Conservation (phyloP, 441 rosid genomes). For the Brassica balearica region DNA sequence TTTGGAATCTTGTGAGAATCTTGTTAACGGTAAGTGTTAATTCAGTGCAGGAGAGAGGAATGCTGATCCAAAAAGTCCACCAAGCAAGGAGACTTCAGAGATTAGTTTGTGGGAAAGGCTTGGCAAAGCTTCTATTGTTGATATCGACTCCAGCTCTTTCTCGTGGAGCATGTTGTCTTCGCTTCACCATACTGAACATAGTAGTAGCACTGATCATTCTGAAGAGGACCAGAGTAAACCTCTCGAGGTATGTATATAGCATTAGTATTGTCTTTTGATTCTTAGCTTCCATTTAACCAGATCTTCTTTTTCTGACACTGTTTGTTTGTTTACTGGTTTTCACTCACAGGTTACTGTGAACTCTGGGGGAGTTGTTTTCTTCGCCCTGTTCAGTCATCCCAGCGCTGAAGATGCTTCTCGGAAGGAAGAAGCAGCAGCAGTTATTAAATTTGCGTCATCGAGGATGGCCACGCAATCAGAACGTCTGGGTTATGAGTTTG, state of each 20-base stretch:
- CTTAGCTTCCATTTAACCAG: not conserved
- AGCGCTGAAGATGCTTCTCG: conserved; percentile 52
- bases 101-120: conserved; percentile 93
- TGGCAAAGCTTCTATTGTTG: conserved; percentile 78
- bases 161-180: conserved; percentile 95
- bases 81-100: conserved; percentile 65
- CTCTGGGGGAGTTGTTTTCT: conserved; percentile 99
- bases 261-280: conserved; percentile 10
- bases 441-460: conserved; percentile 98
- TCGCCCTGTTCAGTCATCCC: conserved; percentile 81
- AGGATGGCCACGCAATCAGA: conserved; percentile 99
- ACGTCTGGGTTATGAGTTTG: conserved; percentile 99
- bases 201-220: conserved; percentile 80
- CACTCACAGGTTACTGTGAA: conserved; percentile 85
- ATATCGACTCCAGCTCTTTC: conserved; percentile 69
- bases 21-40: conserved; percentile 24
- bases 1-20: not conserved
- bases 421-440: conserved; percentile 97
- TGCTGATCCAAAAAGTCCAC: conserved; percentile 57
- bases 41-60: conserved; percentile 68
- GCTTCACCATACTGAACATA: conserved; percentile 95
- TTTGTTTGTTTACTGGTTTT: conserved; percentile 39
- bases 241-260: conserved; percentile 67
- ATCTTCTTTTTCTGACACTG: not conserved
- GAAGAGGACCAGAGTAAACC: conserved; percentile 95